These are phyloP conservation scores for Starmerella bombi DNA, from an alignment of 805 yeast genomes.

Conservation along the genomic window DNA sequence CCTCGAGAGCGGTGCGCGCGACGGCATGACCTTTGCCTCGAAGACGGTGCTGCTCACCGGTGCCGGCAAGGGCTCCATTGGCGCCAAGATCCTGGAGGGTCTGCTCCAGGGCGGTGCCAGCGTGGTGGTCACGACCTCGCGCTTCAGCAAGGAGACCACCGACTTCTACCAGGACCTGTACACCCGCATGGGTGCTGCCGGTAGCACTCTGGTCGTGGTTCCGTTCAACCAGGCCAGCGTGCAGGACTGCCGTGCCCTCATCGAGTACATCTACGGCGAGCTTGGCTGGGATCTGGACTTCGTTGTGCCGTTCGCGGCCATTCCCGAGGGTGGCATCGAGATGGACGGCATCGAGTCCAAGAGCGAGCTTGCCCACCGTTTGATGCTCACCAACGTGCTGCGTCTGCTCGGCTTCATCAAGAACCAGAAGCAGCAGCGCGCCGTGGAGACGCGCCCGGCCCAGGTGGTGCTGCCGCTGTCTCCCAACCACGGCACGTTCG, in stretches of 20 bases:
- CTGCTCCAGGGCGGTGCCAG: constrained; percentile 95
- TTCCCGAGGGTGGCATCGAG: constrained; percentile 97
- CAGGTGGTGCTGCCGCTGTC: constrained; percentile 93
- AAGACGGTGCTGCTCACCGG: constrained; percentile 89
- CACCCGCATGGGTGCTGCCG: constrained; percentile 83
- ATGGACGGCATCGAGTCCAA: constrained; percentile 83
- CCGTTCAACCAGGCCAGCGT: constrained; percentile 98
- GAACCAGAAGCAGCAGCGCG: constrained; percentile 60
- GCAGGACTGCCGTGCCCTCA: constrained; percentile 78
- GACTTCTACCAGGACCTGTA: constrained; percentile 92
- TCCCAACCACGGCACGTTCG: constrained; percentile 98
- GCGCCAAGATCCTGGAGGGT: constrained; percentile 93
- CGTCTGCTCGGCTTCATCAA: constrained; percentile 87
- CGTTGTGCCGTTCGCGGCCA: constrained; percentile 95
- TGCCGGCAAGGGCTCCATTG: constrained; percentile 98
- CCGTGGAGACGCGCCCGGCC: constrained; percentile 91
- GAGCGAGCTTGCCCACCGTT: constrained; percentile 96
- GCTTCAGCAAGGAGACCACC: constrained; percentile 86
- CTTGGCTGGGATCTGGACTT: constrained; percentile 97
- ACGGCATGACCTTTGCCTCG: constrained; percentile 80
- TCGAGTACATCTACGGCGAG: constrained; percentile 70
- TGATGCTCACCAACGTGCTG: constrained; percentile 90
- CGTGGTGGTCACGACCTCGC: constrained; percentile 89
- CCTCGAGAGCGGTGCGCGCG: constrained; percentile 84
- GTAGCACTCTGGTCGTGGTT: constrained; percentile 84